Evolutionary conservation across 371 early-diverging fungal genomes (phyloP), one percentile per base, ranked within the genome.

Genomic region (Chytridiales sp.): DNA sequence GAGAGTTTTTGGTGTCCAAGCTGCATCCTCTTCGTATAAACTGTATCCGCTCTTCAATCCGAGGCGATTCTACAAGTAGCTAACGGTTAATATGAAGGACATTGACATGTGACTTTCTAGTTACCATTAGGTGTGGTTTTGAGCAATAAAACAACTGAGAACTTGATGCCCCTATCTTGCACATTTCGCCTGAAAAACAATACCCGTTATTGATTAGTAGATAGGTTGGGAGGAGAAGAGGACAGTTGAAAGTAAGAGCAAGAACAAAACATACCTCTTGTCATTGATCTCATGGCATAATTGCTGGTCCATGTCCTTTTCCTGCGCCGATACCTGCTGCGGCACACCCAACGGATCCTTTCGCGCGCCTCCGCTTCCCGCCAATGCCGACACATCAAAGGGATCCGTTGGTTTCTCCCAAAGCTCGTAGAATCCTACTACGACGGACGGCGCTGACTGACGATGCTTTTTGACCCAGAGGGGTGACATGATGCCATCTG

Each of bases 401-500:
- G n/a, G 57, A 32, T 69, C 70, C 21, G 42, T 17, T 21, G 19
- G 11, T 43, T 67, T 72, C 15, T 62, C 61, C 53, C 64, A 65
- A 27, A 67, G 72, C 11, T 61, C 59, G 60, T 85, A 86, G 63
- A 90, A 83, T 0, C 82, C 83, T 32, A 91, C 82, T 29, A 89
- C 75, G 5, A 82, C 85, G 22, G 85, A 74, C 0, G 94, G 90
- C 0, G 77, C 56, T 4, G 66, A 57, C 41, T 84, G 76, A 22
- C 79, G 74, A 53, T 92, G 89, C 61, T 83, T 80, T 27, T 70
- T 67, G 19, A 89, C 64, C 91, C 91, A 93, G 8, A 70, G 47
- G 0, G 90, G 83, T 0, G 84, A 74, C 70, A 93, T 84, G 29
- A 92, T 67, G 19, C 92, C 92, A 68, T 91, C 92, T 0, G 94